Conservation (phyloP, 225 moss, liverwort and hornwort species). For the Pseudisothecium myosuroides region DNA sequence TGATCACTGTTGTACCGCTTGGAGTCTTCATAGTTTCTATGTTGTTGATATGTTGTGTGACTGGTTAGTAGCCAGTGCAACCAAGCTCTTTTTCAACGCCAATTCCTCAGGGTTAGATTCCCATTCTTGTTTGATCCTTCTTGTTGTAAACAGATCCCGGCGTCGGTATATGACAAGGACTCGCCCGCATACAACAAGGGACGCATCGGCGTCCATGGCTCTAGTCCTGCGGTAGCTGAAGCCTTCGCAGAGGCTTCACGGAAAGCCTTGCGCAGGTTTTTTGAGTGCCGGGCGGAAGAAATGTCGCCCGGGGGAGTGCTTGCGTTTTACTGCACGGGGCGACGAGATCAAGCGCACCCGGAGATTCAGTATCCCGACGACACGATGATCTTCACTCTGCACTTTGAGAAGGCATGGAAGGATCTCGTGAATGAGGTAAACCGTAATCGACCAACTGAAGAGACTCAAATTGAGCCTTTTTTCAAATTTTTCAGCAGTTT, state of each 20-base stretch:
- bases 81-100: not conserved
- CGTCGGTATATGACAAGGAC: conserved; percentile 16
- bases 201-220: conserved; percentile 1
- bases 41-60: not conserved
- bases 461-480: not conserved
- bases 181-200: conserved; percentile 48
- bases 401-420: conserved; percentile 8
- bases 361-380: conserved; percentile 5
- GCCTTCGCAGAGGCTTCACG: conserved; percentile 26
- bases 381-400: not conserved
- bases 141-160: conserved; percentile 19
- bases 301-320: conserved; percentile 34
- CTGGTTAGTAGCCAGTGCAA: not conserved
- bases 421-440: conserved; percentile 29
- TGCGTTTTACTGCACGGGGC: not conserved
- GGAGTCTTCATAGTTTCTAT: not conserved
- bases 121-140: not conserved
- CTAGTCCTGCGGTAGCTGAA: conserved; percentile 7
- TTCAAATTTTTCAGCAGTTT: not conserved
- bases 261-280: conserved; percentile 24
- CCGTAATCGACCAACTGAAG: not conserved
- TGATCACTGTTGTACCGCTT: not conserved
- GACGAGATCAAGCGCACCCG: conserved; percentile 15
- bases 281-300: conserved; percentile 40
- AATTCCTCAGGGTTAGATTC: not conserved